Evolutionary conservation across 1,284 basidiomycete species (phyloP), one percentile per base, ranked within the genome.

Genomic region (Hypsizygus ulmarius): DNA sequence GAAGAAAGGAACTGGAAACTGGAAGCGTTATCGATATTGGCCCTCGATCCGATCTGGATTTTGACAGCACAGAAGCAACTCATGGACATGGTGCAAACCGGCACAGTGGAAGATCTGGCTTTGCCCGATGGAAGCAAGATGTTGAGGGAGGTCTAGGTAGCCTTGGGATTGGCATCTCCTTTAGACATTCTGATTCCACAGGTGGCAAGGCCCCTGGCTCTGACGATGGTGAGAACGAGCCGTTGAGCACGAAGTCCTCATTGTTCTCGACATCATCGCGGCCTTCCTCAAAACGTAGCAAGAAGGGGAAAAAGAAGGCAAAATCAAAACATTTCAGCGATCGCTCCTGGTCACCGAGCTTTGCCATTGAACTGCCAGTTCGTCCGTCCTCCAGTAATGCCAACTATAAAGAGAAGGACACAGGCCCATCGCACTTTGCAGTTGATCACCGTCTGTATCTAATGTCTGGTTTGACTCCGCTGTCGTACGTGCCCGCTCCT

Each of bases 121-220:
- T 73, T 49, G 43, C 60, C 3, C 59, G 63, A 30, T 75, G 74
- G 74, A 73, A 70, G 55, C 62, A 63, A 29, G 72, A 72, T 34
- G 61, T 69, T 15, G 68, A 70, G 50, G 63, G 63, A 10, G 64
- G 64, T 34, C 54, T 64, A 42, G 56, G 60, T 8, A 57, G 61
- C 19, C 54, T 62, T 21, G 63, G 59, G 18, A 54, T 74, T 4
- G 70, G 70, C 2, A 62, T 75, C 30, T 59, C 63, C 11, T 75
- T 74, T 53, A 58, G 70, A 28, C 71, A 72, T 56, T 72, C 72
- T 1, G 64, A 59, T 49, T 64, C 58, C 45, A 58, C 29, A 58
- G 64, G 52, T 42, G 63, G 46, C 54, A 63, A 47, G 58, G 60
- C 45, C 52, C 62, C 39, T 53, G 60, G 34, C 61, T 64, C 41